Conservation (phyloP, 345 rosid genomes). For the Lepidium aucheri region DNA sequence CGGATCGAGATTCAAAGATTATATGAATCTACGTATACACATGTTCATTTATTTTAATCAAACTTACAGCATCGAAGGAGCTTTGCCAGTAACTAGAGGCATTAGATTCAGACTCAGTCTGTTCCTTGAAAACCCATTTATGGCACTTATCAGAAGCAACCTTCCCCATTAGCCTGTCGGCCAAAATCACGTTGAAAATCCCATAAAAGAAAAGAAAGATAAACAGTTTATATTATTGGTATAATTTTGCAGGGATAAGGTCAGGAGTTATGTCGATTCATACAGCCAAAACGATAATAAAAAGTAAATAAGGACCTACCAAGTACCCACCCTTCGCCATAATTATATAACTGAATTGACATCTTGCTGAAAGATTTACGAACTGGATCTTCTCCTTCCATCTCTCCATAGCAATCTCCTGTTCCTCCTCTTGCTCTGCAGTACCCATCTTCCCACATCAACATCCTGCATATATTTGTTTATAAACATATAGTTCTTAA, state of each 20-base stretch:
- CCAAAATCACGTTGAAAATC: constrained; percentile 8
- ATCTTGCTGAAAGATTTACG: constrained; percentile 98
- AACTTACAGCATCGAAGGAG: constrained; percentile 88
- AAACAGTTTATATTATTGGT: background rate
- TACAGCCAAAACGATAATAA: background rate
- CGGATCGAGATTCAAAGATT: background rate
- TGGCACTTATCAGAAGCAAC: constrained; percentile 99
- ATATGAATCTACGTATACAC: background rate
- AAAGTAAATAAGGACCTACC: constrained; percentile 61
- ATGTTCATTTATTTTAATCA: background rate
- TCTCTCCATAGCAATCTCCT: constrained; percentile 73
- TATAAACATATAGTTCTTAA: background rate
- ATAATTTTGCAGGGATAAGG: background rate
- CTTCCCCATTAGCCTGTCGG: constrained; percentile 91
- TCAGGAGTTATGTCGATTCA: background rate
- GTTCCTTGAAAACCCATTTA: constrained; percentile 99
- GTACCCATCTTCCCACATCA: constrained; percentile 99
- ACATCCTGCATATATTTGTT: constrained; percentile 47
- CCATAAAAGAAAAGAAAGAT: background rate
- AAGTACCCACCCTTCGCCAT: constrained; percentile 99
- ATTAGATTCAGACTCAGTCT: constrained; percentile 85
- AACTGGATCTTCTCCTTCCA: constrained; percentile 90
- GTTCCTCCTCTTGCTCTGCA: constrained; percentile 69
- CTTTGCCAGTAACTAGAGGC: constrained; percentile 98
- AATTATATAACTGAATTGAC: constrained; percentile 97